Base-by-base conservation (phyloP, 2,329 filamentous ascomycete genomes). In the Thielaviopsis cerberus region DNA sequence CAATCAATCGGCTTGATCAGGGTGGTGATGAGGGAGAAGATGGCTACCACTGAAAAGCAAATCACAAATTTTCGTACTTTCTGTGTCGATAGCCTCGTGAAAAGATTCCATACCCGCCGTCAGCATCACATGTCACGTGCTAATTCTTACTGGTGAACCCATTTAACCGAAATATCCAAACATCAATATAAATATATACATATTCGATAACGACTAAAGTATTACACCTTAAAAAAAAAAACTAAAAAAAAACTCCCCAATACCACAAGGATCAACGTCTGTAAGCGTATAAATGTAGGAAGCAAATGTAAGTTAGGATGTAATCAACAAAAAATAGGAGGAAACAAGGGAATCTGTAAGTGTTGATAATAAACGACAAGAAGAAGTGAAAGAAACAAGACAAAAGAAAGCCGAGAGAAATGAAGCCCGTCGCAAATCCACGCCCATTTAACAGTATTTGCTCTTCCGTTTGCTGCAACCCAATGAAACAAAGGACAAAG, bases 401-500 rank as follows among this genome's bases (percentile, higher is more conserved):
- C 41, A 3, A 24, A 57, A 24, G 26, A 52, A 23, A 37, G 23
- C 34, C 27, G n/a, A 53, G 8, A 34, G 27, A 34, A 34, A 37
- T 17, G 41, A 4, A 17, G 20, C 20, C 10, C 25, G 20, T 48
- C n/a, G n/a, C 34, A 41, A 41, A 6, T 6, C 34, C 34, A 41
- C 10, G 10, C 34, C 34, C 11, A 37, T 41, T 17, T 41, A 41
- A 41, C 34, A 4, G 34, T 41, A 17, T 3, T n/a, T 41, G 10
- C 4, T 6, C 34, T 41, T 41, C 15, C n/a, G 4, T 41, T 3
- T 41, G 4, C 27, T 30, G 27, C 27, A 4, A 62, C 60, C 62
- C 57, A 60, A 64, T 15, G 34, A 26, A 37, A 54, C 23, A 54
- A 22, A 54, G n/a, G 7, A 48, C 65, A 54, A 54, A 61, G 25